Conservation (phyloP, 2,329 filamentous ascomycete genomes). For the Aureobasidium sp. region DNA sequence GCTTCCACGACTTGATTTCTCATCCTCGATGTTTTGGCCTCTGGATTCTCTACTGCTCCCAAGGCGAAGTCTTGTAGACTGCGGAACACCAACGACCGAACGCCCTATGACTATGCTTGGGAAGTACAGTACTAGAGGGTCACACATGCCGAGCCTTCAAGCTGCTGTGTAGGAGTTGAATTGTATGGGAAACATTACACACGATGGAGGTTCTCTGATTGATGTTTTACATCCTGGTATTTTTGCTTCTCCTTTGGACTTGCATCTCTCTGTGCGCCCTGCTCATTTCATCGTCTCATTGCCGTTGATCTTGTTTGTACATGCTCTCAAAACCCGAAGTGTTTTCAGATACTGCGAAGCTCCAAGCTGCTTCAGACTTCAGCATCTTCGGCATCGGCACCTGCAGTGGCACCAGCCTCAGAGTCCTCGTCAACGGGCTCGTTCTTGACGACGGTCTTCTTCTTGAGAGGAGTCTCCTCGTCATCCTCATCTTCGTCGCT, state of each 20-base stretch:
- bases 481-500: slow-evolving; percentile 1
- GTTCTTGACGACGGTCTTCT: not conserved
- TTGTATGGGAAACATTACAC: no score
- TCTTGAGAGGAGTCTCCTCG: not conserved
- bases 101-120: no score
- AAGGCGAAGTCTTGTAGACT: no score
- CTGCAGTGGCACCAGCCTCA: not conserved
- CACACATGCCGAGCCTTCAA: not conserved
- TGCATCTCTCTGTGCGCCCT: not conserved
- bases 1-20: no score
- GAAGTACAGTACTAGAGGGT: no score
- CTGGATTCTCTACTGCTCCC: no score
- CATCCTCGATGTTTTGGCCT: no score
- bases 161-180: not conserved
- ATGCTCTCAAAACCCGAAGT: not conserved
- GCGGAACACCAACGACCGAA: no score
- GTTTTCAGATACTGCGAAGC: not conserved
- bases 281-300: not conserved
- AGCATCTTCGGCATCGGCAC: not conserved
- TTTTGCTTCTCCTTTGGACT: not conserved
- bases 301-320: not conserved
- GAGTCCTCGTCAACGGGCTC: not conserved
- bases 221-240: not conserved
- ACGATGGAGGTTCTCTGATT: not conserved
- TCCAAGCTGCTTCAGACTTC: not conserved